Evolutionary conservation across 106 monocot genomes (phyloP), one percentile per base, ranked within the genome.

Genomic region (Posidonia australis): DNA sequence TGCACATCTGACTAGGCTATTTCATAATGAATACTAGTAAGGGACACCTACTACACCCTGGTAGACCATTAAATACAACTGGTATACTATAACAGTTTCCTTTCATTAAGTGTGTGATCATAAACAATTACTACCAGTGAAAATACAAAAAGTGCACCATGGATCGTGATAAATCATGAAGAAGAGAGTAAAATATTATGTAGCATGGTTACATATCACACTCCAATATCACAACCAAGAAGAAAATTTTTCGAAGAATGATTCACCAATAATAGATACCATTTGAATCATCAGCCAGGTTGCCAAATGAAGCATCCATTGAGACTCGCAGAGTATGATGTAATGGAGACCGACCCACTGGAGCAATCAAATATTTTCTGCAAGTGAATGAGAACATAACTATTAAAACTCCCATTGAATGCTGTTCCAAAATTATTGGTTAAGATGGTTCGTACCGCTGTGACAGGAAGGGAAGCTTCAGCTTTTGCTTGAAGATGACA

Each of bases 271-370:
- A 58, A 58, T 6, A 58, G 27, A 28, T 63, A 72, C 72, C 72
- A 57, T 44, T 64, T 55, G 64, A 36, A 72, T 72, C 64, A 27
- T 72, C 72, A 64, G 54, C 72, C 56, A 46, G 12, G 63, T 57
- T 36, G 42, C 72, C 64, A 47, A 72, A 64, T 1, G 72, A 72
- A 42, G 72, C 72, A 72, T 56, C 55, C 52, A 72, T 64, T 45
- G 72, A 64, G 26, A 72, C 44, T 44, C 44, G 53, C 46, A 68
- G 10, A 44, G 54, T 46, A 42, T 68, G 55, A 11, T 68, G 36
- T 41, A 18, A 56, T n/a, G 17, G 57, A 56, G 22, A 46, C 25
- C 44, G 24, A 41, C 29, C 5, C 11, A 42, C 12, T 11, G 51
- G 22, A 63, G 20, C 22, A 43, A 19, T 3, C 5, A 51, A 41